Evolutionary conservation across 352 stramenopile species (phyloP).

Genomic region (Globisporangium nagaii): DNA sequence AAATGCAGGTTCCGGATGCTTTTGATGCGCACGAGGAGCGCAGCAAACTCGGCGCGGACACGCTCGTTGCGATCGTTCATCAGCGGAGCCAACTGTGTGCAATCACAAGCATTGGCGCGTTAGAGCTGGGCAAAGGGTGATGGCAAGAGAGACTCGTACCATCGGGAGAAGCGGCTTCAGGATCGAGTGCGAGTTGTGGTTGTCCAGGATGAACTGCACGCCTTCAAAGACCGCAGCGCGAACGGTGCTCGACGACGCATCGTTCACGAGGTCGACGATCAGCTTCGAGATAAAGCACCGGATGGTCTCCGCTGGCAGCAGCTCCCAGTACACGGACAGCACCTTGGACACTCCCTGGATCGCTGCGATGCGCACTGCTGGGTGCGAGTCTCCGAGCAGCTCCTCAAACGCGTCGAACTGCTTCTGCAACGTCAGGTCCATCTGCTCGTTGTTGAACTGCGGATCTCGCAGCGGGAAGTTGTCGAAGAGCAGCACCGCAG

Average conservation of each 20-base stretch:
- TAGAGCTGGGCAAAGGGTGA: too few species aligned
- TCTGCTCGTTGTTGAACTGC: constrained; percentile 67
- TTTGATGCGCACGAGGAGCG: constrained; percentile 81
- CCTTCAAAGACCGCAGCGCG: constrained; percentile 80
- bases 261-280: constrained; percentile 77
- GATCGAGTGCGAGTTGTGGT: constrained; percentile 81
- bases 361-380: constrained; percentile 66
- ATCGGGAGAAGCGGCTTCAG: constrained; percentile 80
- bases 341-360: constrained; percentile 82
- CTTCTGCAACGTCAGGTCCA: constrained; percentile 71
- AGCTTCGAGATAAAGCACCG: constrained; percentile 80
- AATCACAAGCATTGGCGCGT: too few species aligned
- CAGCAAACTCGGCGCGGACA: constrained; percentile 72
- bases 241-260: constrained; percentile 67
- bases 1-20: constrained; percentile 86
- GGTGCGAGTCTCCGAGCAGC: constrained; percentile 66
- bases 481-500: constrained; percentile 77
- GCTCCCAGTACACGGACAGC: constrained; percentile 80
- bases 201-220: constrained; percentile 82
- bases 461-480: constrained; percentile 80
- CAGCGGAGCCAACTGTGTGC: constrained; percentile 68
- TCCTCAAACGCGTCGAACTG: constrained; percentile 84
- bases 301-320: constrained; percentile 75
- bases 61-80: constrained; percentile 84
- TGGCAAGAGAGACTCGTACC: constrained; percentile 28